Percentiles rank a stretch among this genome's conserved stretches.
Evolutionary conservation across 495 filamentous ascomycete species (phyloP).

Genomic region (Astrothelium subdiscretum): DNA sequence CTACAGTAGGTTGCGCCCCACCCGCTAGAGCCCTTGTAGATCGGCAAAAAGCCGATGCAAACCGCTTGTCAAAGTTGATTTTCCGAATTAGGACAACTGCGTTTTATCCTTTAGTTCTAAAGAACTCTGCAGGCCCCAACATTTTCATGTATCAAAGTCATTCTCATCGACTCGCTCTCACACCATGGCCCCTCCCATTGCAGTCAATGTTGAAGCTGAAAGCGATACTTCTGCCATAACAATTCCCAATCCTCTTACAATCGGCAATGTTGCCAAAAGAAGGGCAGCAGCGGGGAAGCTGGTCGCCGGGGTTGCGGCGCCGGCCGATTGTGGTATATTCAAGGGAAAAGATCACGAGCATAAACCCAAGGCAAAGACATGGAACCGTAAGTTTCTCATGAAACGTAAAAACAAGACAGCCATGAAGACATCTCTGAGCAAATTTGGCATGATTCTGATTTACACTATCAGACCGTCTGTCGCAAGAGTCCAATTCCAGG

Average conservation of each 20-base stretch:
- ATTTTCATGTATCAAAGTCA: neutral
- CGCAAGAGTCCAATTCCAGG: slow-evolving; percentile 34
- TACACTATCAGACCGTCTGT: slow-evolving; percentile 39
- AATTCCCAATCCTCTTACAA: slow-evolving; percentile 52
- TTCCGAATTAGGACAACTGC: no score
- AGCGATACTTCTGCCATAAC: slow-evolving; percentile 20
- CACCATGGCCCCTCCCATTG: slow-evolving; percentile 14
- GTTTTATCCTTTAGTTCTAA: no score
- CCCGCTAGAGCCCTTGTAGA: no score
- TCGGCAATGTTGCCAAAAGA: slow-evolving; percentile 56
- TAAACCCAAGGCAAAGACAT: slow-evolving; percentile 71
- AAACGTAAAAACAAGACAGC: neutral
- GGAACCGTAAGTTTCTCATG: slow-evolving; percentile 58
- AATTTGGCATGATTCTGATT: neutral
- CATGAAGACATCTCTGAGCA: slow-evolving; percentile 21
- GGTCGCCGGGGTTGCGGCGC: slow-evolving; percentile 63
- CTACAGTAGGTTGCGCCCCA: no score
- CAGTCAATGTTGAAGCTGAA: slow-evolving; percentile 15
- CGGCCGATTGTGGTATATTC: slow-evolving; percentile 70
- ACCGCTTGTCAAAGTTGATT: no score
- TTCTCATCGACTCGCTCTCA: neutral
- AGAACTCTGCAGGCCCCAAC: no score
- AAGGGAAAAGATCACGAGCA: slow-evolving; percentile 54
- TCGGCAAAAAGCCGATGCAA: no score
- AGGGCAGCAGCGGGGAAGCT: slow-evolving; percentile 57